Evolutionary conservation across 2,329 filamentous ascomycete species (phyloP), one percentile per base, ranked within the genome.

Genomic region (Chlorencoelia australis): DNA sequence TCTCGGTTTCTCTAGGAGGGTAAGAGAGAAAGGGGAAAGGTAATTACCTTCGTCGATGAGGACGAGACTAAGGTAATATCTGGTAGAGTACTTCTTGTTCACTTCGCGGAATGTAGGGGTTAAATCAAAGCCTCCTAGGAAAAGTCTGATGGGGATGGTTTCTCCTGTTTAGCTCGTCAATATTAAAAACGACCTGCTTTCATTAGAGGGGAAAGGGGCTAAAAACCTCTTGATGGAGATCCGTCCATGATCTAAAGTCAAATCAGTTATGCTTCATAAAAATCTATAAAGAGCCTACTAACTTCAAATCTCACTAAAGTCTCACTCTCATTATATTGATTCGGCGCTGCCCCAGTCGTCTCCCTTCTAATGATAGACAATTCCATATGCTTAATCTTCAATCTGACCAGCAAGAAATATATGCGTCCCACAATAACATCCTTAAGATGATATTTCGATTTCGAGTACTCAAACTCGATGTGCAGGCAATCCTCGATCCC

Each of bases 371-470:
- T 98, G 54, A 98, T 98, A 49, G 86, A 94, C 45, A 98, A 67
- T 66, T 98, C 91, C 91, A 98, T 98, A 63, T 98, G 91, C 66
- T 96, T 95, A 62, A 98, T 98, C 77, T 98, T 98, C 60, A 98
- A 70, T 54, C 91, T 79, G 44, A 98, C 91, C 32, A 98, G 73
- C 49, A 98, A 66, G 66, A 98, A 98, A 67, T 98, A 98, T 69
- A 98, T 98, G 50, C 93, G 75, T 40, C 91, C 91, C 38, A 98
- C 91, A 50, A 98, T 98, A 47, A 98, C 91, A 60, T 98, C 91
- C 66, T 98, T 98, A 41, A 98, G 75, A 56, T 98, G 91, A 64
- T 98, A 98, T 66, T 96, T 96, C 60, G 81, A 91, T 71, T 98
- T 98, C 63, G 84, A 94, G 67, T 98, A 98, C 64, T 98, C 91